Conservation (phyloP, 176 grass and related monocot genomes). For the Zea mays region Zm-B73-REFERENCE-NAM-5.0 NC_050100.1:218413501-218414000, state of each 20-base stretch:
- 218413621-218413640: constrained; percentile 15
- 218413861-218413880: constrained; percentile 3
- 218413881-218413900: constrained; percentile 64
- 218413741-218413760: constrained; percentile 9
- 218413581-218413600: constrained; percentile 32
- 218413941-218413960: not conserved
- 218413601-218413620: constrained; percentile 16
- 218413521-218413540: constrained; percentile 23
- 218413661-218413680: constrained; percentile 30
- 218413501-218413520: not conserved
- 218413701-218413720: constrained; percentile 13
- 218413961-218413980: not conserved
- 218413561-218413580: constrained; percentile 22
- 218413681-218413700: constrained; percentile 29
- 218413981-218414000: not conserved
- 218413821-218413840: not conserved
- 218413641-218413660: constrained; percentile 5
- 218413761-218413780: not conserved
- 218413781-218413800: not conserved
- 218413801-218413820: not conserved
- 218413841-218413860: not conserved
- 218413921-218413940: constrained; percentile 46
- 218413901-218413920: constrained; percentile 60
- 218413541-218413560: constrained; percentile 35
- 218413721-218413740: constrained; percentile 27